A percentile compares a stretch with the other conserved stretches of the same genome.
These are phyloP conservation scores for Chloranthus sessilifolius DNA, from an alignment of 164 flowering plant species.

Conservation along the genomic window DNA sequence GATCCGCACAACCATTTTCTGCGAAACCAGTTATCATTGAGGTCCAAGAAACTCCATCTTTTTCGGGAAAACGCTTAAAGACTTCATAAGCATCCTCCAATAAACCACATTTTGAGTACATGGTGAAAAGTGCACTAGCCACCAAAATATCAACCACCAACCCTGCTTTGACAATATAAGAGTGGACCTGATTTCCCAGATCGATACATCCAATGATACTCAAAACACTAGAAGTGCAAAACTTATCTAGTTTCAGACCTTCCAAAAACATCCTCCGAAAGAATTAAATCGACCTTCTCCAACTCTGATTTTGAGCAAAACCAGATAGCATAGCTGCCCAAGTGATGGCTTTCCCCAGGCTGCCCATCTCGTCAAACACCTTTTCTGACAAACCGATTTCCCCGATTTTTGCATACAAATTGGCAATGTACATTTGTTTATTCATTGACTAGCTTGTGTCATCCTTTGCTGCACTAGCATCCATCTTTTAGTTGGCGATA, in stretches of 20 bases:
- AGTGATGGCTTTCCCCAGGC: constrained; percentile 15
- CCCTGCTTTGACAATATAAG: constrained; percentile 48
- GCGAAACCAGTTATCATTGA: constrained; percentile 81
- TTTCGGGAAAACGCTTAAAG: constrained; percentile 43
- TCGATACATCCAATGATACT: constrained; percentile 37
- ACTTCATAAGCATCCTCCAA: constrained; percentile 54
- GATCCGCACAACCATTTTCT: constrained; percentile 47
- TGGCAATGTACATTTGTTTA: too few relatives aligned
- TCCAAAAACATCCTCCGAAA: constrained; percentile 42
- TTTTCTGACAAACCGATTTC: constrained; percentile 33
- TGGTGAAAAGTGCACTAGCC: constrained; percentile 60
- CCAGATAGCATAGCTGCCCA: constrained; percentile 64
- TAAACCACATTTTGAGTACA: constrained; percentile 77
- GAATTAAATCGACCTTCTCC: constrained; percentile 34
- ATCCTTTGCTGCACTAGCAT: constrained; percentile 42
- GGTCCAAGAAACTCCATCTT: constrained; percentile 66
- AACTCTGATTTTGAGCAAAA: constrained; percentile 41
- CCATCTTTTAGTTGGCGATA: constrained; percentile 44
- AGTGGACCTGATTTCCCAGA: constrained; percentile 63
- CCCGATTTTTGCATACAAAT: constrained; percentile 60
- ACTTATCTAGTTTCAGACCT: constrained; percentile 53
- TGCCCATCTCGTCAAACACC: constrained; percentile 42
- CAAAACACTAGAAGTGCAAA: constrained; percentile 50
- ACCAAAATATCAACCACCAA: constrained; percentile 41
- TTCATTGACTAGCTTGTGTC: too few relatives aligned